phyloP scores from a whole-genome alignment of 192 early-diverging fungal genomes.

The Coemansia sp. region DNA sequence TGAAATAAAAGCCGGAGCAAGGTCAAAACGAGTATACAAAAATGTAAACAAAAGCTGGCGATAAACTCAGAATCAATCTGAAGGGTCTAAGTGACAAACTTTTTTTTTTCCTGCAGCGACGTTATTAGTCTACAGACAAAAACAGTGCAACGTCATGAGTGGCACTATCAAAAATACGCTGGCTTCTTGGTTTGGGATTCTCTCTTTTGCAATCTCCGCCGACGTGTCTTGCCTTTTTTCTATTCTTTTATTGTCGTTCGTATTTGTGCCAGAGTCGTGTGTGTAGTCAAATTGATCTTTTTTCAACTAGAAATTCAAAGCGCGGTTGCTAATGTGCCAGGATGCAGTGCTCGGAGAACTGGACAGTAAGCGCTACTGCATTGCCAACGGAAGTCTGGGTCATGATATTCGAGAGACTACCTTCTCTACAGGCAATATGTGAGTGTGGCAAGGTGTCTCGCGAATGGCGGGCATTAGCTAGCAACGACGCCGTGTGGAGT shows the following conservation, averaged over 20 bases:
- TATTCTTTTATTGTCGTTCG: not conserved
- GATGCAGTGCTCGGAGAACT: not conserved
- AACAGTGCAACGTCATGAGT: too few species aligned
- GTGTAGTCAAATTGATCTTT: not conserved
- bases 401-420: slow-evolving; percentile 24
- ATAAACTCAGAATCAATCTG: too few species aligned
- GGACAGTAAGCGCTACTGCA: not conserved
- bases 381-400: slow-evolving; percentile 37
- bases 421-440: slow-evolving; percentile 24
- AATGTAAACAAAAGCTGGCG: not conserved
- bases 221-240: too few species aligned
- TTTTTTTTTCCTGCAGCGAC: too few species aligned
- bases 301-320: not conserved
- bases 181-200: too few species aligned
- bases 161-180: too few species aligned
- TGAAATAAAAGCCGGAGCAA: not conserved
- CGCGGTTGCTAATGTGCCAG: not conserved
- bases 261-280: not conserved
- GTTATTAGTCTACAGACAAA: too few species aligned
- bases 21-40: not conserved
- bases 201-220: too few species aligned
- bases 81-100: too few species aligned
- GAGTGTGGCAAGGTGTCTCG: slow-evolving; percentile 41
- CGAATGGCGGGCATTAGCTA: slow-evolving; percentile 21
- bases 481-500: slow-evolving; percentile 31